Evolutionary conservation across 2,329 filamentous ascomycete species (phyloP), one percentile per base, ranked within the genome.

Genomic region (Paecilomyces formosus): DNA sequence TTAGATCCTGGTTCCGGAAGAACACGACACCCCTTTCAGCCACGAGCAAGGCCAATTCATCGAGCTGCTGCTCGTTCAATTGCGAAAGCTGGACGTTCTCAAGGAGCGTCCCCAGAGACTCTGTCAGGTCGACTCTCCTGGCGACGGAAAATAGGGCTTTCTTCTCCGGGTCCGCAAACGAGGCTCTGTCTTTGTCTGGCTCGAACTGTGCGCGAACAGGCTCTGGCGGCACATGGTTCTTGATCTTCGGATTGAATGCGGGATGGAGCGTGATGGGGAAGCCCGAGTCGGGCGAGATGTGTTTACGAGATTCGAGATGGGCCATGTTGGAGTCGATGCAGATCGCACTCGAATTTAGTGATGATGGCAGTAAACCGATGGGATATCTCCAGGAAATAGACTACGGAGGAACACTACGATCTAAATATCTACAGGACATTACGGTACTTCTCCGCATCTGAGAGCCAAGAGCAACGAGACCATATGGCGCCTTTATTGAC

Each of bases 11-110:
- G 56, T 74, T 70, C 9, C 62, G 55, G 24, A 67, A 80, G 63
- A 81, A 80, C 22, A 80, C 76, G 0, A 80, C 78, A 0, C 78
- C 79, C 1, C 79, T 72, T 61, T 81, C 76, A 12, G 72, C 73
- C 2, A 79, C 76, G 2, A 82, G 68, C 0, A 79, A 66, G 0
- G 80, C 80, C 3, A 83, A 71, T 58, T 82, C 80, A 61, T 83
- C 79, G 2, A 81, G 73, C 26, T 82, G 80, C 11, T 73, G 64
- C 2, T 72, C 69, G 1, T 65, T 75, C 7, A 83, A 66, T 21
- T 76, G 74, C 0, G 77, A 79, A 1, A 82, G 70, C 58, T 82
- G 79, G 2, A 79, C 62, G 53, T 67, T 63, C 57, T 72, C 65
- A 60, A 75, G 65, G 33, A 74, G 62, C 2, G 72, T 75, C 7